Base-by-base conservation (phyloP, 2,329 filamentous ascomycete genomes). In the Venturia pyrina region DNA sequence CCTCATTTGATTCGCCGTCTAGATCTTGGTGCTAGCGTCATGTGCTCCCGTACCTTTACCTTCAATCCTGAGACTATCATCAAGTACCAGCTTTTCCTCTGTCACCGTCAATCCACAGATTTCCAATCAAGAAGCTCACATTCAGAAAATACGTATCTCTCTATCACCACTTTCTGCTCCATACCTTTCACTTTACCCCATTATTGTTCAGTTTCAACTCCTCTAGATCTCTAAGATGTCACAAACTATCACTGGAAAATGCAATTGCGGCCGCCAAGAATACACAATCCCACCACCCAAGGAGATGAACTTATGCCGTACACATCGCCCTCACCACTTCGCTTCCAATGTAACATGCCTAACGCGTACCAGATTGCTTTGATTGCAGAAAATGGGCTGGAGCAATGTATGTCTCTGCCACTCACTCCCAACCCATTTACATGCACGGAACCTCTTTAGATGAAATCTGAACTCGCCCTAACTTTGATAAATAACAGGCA, bases 291-390 rank as follows among this genome's bases (percentile, higher is more conserved):
- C 40, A 41, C 40, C 40, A 21, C 60, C 60, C n/a, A 62, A 24
- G 28, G 60, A 62, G 28, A 62, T 62, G 40, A 62, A 62, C 13
- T 17, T 62, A n/a, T 62, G 60, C 40, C 60, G 60, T 62, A 32
- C 13, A 1, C 28, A 28, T 28, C 28, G 28, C 28, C 28, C 28
- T 4, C 28, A 28, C 28, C 28, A 28, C 28, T 28, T 28, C 28
- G 28, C 28, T 28, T 28, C 4, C 28, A 28, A 2, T 28, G 28
- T 28, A 28, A 28, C 19, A n/a, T 19, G 3, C 28, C 60, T 62
- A 24, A 62, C n/a, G n/a, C 28, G 37, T 13, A 15, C 10, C 17
- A 62, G 60, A 62, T 62, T 62, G 60, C 17, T 44, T 34, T 3
- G 40, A 44, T 44, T 62, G 60, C n/a, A 8, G 43, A 13, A 62